A percentile compares a stretch with the other conserved stretches of the same genome.
phyloP scores from a whole-genome alignment of 208 protist genomes.

The Crithidia brevicula region DNA sequence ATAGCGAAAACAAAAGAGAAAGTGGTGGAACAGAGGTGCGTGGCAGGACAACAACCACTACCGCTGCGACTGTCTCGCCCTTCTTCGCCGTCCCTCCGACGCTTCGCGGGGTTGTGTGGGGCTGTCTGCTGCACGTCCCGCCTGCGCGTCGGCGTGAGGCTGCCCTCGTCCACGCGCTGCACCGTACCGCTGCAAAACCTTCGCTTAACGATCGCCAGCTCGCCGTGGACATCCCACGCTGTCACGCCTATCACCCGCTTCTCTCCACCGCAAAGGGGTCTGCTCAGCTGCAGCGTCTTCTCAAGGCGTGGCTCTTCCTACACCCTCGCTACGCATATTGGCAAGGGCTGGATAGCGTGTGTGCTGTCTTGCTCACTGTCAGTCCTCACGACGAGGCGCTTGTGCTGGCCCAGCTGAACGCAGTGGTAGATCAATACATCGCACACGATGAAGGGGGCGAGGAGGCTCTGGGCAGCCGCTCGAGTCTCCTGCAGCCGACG shows the following conservation, averaged over 20 bases:
- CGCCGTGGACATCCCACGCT: slow-evolving; percentile 93
- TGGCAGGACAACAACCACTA: too few relatives aligned
- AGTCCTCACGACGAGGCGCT: slow-evolving; percentile 75
- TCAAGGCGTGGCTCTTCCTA: slow-evolving; percentile 85
- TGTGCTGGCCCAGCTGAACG: slow-evolving; percentile 76
- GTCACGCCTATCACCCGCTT: slow-evolving; percentile 94
- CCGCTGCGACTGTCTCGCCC: slow-evolving; percentile 10
- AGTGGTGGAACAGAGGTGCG: too few relatives aligned
- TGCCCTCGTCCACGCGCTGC: slow-evolving; percentile 21
- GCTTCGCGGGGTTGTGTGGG: slow-evolving; percentile 90
- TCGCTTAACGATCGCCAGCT: slow-evolving; percentile 86
- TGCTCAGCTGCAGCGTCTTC: slow-evolving; percentile 63
- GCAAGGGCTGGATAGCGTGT: slow-evolving; percentile 95
- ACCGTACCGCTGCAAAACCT: slow-evolving; percentile 23
- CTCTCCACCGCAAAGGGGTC: slow-evolving; percentile 78
- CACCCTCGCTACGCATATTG: slow-evolving; percentile 74
- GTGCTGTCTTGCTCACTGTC: slow-evolving; percentile 83
- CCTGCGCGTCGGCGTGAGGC: slow-evolving; percentile 30
- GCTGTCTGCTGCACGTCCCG: slow-evolving; percentile 81
- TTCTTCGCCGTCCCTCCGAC: slow-evolving; percentile 69
- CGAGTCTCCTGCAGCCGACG: slow-evolving; percentile 5
- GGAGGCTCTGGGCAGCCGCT: slow-evolving; percentile 2
- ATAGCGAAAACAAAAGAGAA: too few relatives aligned
- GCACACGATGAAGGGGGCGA: slow-evolving; percentile 54
- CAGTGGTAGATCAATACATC: slow-evolving; percentile 84